Conservation (phyloP, 1,284 basidiomycete species). For the Xanthoconium separans region DNA sequence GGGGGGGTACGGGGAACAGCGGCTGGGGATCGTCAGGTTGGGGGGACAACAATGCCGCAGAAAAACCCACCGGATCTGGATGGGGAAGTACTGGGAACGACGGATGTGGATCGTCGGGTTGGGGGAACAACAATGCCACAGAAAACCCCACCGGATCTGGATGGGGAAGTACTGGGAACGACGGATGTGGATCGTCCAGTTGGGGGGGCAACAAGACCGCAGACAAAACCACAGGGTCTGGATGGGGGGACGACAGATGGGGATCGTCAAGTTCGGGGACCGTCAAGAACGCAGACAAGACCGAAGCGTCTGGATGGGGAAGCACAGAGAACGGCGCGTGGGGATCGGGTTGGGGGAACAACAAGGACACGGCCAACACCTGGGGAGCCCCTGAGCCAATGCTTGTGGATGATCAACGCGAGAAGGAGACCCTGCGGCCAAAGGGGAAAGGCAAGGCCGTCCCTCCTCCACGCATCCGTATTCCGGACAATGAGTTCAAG, state of each 20-base stretch:
- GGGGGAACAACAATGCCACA: slow-evolving; percentile 6
- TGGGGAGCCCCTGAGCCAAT: slow-evolving; percentile 6
- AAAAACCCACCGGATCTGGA: slow-evolving; percentile 2
- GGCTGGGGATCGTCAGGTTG: no score
- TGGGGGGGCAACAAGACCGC: slow-evolving; percentile 5
- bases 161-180: slow-evolving; percentile 2
- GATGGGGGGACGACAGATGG: slow-evolving; percentile 1
- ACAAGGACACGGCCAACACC: slow-evolving; percentile 1
- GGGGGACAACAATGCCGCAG: no score
- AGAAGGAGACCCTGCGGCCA: slow-evolving; percentile 4
- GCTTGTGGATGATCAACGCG: slow-evolving; percentile 3
- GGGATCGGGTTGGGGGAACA: slow-evolving; percentile 8
- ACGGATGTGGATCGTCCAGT: background rate
- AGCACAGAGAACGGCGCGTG: background rate
- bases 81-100: slow-evolving; percentile 5
- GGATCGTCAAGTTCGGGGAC: slow-evolving; percentile 8
- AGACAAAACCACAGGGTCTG: slow-evolving; percentile 4
- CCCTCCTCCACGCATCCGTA: slow-evolving; percentile 30
- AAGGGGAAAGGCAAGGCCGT: slow-evolving; percentile 16
- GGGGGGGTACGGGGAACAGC: no score
- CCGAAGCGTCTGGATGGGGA: slow-evolving; percentile 3
- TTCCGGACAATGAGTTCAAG: slow-evolving; percentile 21
- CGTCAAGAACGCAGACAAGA: slow-evolving; percentile 1
- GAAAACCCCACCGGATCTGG: background rate
- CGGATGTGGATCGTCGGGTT: background rate